phyloP scores from a whole-genome alignment of 768 basidiomycete species.

The Tulasnella sp. region DNA sequence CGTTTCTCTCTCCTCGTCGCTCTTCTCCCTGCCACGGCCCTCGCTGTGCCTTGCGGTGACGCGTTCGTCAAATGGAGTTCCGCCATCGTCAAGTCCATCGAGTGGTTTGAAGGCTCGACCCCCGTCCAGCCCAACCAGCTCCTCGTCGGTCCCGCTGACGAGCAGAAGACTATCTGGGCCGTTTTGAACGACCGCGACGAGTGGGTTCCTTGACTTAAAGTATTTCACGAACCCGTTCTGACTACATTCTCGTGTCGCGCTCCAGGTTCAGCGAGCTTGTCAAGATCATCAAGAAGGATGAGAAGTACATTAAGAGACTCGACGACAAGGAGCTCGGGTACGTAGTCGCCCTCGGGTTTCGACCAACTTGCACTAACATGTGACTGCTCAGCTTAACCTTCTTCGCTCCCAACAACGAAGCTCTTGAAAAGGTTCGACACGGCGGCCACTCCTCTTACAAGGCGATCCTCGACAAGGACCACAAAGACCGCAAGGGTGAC shows the following conservation, averaged over 20 bases:
- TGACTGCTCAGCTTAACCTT: constrained; percentile 2
- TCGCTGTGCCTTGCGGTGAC: not conserved
- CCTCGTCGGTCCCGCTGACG: not conserved
- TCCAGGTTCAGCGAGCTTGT: constrained; percentile 11
- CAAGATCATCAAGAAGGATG: constrained; percentile 9
- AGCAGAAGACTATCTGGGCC: not conserved
- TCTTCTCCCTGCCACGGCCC: not conserved
- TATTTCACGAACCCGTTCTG: not conserved
- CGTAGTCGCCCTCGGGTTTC: not conserved
- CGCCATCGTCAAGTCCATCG: not conserved
- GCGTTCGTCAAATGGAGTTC: not conserved
- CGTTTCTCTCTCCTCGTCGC: not conserved
- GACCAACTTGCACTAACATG: not conserved
- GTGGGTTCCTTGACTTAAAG: not conserved
- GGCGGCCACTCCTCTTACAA: not conserved
- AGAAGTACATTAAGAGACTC: not conserved
- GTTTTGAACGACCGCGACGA: not conserved
- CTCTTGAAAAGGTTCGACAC: not conserved
- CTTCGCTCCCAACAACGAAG: constrained; percentile 14
- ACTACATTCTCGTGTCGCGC: not conserved
- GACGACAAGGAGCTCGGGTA: constrained; percentile 2
- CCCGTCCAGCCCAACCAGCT: not conserved
- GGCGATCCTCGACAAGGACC: not conserved
- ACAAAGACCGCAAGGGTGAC: not conserved
- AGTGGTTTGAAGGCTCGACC: not conserved